Evolutionary conservation across 345 rosid species (phyloP).

Genomic region (Hypericum androsaemum): DNA sequence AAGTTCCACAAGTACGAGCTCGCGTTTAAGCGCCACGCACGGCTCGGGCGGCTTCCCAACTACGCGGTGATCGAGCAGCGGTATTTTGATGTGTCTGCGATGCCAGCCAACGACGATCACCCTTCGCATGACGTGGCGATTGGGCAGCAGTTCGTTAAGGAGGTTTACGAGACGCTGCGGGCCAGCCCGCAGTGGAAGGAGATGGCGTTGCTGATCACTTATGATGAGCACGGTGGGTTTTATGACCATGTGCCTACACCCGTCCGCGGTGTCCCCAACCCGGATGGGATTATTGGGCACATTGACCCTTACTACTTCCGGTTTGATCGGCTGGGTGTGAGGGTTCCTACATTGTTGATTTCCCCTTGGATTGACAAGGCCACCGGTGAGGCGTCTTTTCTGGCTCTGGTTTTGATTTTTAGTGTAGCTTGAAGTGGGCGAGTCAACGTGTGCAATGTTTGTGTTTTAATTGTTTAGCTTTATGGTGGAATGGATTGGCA

Average conservation of each 20-base stretch:
- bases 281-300: slow-evolving; percentile 78
- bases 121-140: slow-evolving; percentile 88
- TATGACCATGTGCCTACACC: slow-evolving; percentile 98
- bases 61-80: slow-evolving; percentile 86
- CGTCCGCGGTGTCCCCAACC: slow-evolving; percentile 63
- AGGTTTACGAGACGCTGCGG: slow-evolving; percentile 82
- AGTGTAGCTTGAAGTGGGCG: no score
- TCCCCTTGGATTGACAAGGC: slow-evolving; percentile 97
- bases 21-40: slow-evolving; percentile 62
- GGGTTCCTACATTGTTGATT: slow-evolving; percentile 74
- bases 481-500: no score
- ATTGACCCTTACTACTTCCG: slow-evolving; percentile 81
- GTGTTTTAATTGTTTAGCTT: no score
- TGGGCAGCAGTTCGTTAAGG: slow-evolving; percentile 89
- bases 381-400: slow-evolving; percentile 43
- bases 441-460: no score
- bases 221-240: slow-evolving; percentile 95
- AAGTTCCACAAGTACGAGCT: slow-evolving; percentile 62
- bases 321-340: slow-evolving; percentile 81
- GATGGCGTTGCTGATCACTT: slow-evolving; percentile 80
- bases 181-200: slow-evolving; percentile 97
- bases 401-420: neutral
- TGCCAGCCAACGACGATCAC: slow-evolving; percentile 91
- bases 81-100: slow-evolving; percentile 50
- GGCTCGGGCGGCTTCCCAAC: slow-evolving; percentile 64